Evolutionary conservation across 129 eudicot species (phyloP).

Genomic region (Silybum marianum): DNA sequence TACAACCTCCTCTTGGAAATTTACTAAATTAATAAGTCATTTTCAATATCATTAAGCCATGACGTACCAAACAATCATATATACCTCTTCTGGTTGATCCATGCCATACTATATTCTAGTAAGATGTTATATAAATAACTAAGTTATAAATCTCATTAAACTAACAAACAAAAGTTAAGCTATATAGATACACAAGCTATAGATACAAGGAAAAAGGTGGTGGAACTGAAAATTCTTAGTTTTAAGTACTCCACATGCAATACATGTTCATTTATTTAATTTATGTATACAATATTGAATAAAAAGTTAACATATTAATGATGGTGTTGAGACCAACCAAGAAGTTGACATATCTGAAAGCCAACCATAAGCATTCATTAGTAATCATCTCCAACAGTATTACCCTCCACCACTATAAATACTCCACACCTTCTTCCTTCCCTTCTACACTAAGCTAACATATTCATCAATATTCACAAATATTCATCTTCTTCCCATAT

Average conservation of each 20-base stretch:
- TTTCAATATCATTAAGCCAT: too few species aligned
- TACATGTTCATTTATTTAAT: not conserved
- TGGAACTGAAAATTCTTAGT: not conserved
- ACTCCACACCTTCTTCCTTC: slow-evolving; percentile 30
- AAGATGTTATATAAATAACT: too few species aligned
- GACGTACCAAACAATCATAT: too few species aligned
- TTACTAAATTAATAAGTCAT: too few species aligned
- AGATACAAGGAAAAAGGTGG: not conserved
- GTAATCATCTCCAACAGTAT: slow-evolving; percentile 19
- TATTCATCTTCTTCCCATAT: slow-evolving; percentile 1
- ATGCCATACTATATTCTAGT: too few species aligned
- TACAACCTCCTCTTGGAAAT: too few species aligned
- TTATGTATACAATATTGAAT: not conserved
- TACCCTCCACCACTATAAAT: slow-evolving; percentile 44
- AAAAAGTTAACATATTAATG: not conserved
- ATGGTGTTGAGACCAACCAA: slow-evolving; percentile 34
- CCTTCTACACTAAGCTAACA: slow-evolving; percentile 39
- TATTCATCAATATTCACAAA: slow-evolving; percentile 24
- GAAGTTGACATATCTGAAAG: slow-evolving; percentile 33
- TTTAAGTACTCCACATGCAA: slow-evolving; percentile 4
- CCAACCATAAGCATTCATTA: slow-evolving; percentile 41
- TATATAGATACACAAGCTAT: not conserved
- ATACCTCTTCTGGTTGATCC: too few species aligned
- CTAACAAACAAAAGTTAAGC: too few species aligned
- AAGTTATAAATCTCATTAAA: too few species aligned